Evolutionary conservation across 1,284 basidiomycete species (phyloP), one percentile per base, ranked within the genome.

Genomic region (Ustilago shanxiensis): DNA sequence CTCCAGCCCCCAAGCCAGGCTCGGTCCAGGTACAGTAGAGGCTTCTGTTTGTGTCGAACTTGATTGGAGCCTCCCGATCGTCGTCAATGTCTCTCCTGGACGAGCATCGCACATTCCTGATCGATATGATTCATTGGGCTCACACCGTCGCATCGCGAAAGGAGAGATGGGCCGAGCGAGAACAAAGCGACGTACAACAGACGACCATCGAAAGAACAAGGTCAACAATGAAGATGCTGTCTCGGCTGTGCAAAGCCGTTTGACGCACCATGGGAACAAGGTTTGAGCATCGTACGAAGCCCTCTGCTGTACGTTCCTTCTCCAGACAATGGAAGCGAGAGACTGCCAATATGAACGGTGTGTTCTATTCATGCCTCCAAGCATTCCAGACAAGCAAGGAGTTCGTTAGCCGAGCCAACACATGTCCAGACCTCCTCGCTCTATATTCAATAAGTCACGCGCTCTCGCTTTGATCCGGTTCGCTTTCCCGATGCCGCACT

Each of bases 141-240:
- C n/a, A 7, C 41, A n/a, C 10, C 41, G 2, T 44, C 20, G 41
- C n/a, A 44, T n/a, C n/a, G 18, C 11, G 18, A 10, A 7, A 18
- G 2, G 26, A 33, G 11, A 26, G 11, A 39, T n/a, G 29, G 7
- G n/a, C n/a, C n/a, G n/a, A n/a, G n/a, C n/a, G n/a, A n/a, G n/a
- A n/a, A n/a, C n/a, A n/a, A 52, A 52, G 50, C 50, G 50, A 52
- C 50, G 50, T 52, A 52, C 31, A 33, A 20, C 50, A 52, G 18
- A 52, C 50, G 29, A 29, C 4, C 50, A 52, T 50, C 35, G 35
- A 16, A 16, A 44, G 14, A 4, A 44, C n/a, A 39, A 39, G 13
- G 14, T 22, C 14, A 20, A 18, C 20, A 20, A 13, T 22, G 9
- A 11, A 22, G 14, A 22, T 22, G 20, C 44, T 47, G 10, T 47